Evolutionary conservation across 2,329 filamentous ascomycete species (phyloP), one percentile per base, ranked within the genome.

Genomic region (Arthrobotrys sphaeroides): DNA sequence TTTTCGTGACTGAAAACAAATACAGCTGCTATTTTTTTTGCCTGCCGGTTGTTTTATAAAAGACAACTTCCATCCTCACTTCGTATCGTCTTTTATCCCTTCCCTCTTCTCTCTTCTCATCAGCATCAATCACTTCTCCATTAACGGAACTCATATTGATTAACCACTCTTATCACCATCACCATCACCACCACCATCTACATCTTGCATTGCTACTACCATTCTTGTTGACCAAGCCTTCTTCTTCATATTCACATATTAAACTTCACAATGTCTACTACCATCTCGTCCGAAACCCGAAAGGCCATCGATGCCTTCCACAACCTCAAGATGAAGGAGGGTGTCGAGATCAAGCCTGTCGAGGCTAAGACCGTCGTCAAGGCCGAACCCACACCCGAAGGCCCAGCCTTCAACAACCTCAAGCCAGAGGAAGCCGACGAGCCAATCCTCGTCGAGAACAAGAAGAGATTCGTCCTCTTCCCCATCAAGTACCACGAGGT

Each of bases 401-500:
- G 86, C 60, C 79, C 87, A 42, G 84, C 84, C 20, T 85, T 89
- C 82, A 90, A 77, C 42, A 51, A 51, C 43, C 73, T 77, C 43
- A 65, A 90, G 84, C 79, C 87, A 26, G 87, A 91, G 59, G 92
- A 97, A 84, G 87, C 87, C 70, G 88, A 93, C 70, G 95, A 99
- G 87, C 95, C 95, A 70, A 87, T 99, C 61, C 89, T 99, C 5
- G 91, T 93, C 83, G 95, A 98, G 85, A 99, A 99, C 85, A 91
- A 93, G 77, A 89, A 96, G 80, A 92, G 95, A 81, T 99, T 99
- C 82, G 95, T 99, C 73, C 88, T 99, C 77, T 99, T 99, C 85
- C 95, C 95, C 79, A 97, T 99, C 84, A 97, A 97, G 87, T 97
- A 98, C 85, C 94, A 98, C 82, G 94, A 98, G 90, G 94, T 97